Percentiles rank a stretch among this genome's conserved stretches.
These are phyloP conservation scores for Lophium mytilinum DNA, from an alignment of 495 filamentous ascomycete species.

Conservation along the genomic window DNA sequence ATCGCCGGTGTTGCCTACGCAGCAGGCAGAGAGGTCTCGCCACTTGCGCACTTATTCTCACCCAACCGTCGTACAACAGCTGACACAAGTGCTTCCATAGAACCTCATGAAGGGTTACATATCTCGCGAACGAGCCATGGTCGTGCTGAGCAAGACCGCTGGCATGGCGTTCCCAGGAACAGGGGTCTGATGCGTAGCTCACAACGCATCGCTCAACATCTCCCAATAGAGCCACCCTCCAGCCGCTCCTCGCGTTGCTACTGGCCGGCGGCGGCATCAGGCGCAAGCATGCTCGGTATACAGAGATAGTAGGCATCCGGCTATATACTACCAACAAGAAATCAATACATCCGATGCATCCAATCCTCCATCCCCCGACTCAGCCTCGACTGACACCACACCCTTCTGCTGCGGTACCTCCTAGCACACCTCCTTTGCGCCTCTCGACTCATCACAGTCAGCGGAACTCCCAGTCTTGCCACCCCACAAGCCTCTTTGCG, in stretches of 20 bases:
- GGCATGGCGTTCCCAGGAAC: conserved; percentile 85
- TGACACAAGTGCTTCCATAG: conserved; percentile 37
- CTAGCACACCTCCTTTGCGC: no score
- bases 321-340: neutral
- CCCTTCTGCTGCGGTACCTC: no score
- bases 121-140: conserved; percentile 73
- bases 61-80: neutral
- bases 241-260: no score
- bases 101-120: conserved; percentile 98
- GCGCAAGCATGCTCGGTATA: no score
- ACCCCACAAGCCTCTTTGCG: no score
- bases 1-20: conserved; percentile 4
- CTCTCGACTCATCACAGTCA: no score
- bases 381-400: neutral
- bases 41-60: neutral
- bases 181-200: conserved; percentile 49
- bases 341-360: neutral
- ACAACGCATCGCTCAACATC: conserved; percentile 7
- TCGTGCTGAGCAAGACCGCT: conserved; percentile 79
- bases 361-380: no score
- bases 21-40: neutral
- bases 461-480: no score
- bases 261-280: no score
- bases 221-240: no score
- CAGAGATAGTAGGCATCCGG: neutral